Conservation (phyloP, 768 basidiomycete genomes). For the Phanerochaete carnosa region DNA sequence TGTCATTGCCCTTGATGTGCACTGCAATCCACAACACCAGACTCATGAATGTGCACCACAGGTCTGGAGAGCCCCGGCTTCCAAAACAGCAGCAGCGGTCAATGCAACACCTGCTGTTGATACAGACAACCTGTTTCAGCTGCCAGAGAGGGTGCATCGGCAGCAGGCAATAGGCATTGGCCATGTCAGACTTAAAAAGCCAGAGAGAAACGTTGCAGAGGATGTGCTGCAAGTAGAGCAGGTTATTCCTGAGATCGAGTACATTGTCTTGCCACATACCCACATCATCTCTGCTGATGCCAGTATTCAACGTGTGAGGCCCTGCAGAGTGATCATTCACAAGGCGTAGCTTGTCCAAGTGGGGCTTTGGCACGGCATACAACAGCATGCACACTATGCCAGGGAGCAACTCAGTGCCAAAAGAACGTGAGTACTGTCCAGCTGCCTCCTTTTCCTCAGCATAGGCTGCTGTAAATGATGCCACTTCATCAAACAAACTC, state of each 20-base stretch:
- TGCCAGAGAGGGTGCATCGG: conserved; percentile 27
- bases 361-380: conserved; percentile 34
- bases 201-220: conserved; percentile 2
- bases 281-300: conserved; percentile 25
- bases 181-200: conserved; percentile 23
- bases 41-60: conserved; percentile 25
- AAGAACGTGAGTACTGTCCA: conserved; percentile 23
- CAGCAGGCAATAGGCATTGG: conserved; percentile 21
- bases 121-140: conserved; percentile 32
- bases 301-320: conserved; percentile 31
- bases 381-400: conserved; percentile 43
- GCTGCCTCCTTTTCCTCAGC: conserved; percentile 16
- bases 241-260: conserved; percentile 16
- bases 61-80: conserved; percentile 19
- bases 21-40: conserved; percentile 37
- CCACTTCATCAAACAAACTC: background rate
- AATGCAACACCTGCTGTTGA: conserved; percentile 25
- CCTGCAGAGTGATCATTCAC: conserved; percentile 39
- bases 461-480: background rate
- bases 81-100: conserved; percentile 34
- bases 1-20: conserved; percentile 11
- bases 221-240: background rate
- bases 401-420: conserved; percentile 33
- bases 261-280: conserved; percentile 33
- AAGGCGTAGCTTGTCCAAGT: conserved; percentile 32